Base-by-base conservation (phyloP, 257 asterid genomes). In the Przewalskia tangutica region DNA sequence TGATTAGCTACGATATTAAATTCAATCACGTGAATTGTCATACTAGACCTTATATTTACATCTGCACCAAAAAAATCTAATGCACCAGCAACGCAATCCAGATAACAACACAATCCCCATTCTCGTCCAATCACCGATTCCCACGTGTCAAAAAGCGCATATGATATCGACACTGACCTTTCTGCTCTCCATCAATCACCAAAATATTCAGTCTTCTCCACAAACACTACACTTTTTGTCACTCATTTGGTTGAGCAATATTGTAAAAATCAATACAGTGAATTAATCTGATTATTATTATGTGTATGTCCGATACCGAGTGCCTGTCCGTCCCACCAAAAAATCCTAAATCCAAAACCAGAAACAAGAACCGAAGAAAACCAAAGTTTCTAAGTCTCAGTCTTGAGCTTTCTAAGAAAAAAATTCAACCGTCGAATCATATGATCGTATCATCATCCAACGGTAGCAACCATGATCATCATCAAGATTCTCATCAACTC, bases 351-450 rank as follows among this genome's bases (percentile, higher is more conserved):
- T 20, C 56, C 27, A 81, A 87, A 79, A 65, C 77, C 4, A 32
- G 11, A 73, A 48, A 13, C 27, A 88, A 83, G 3, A 66, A 66
- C 87, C 77, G 90, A 8, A 88, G 82, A 65, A 95, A 89, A 62
- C 94, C 93, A 46, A 95, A 93, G 79, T 92, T 87, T 83, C 93
- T 93, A 70, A 95, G 98, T 87, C 93, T 95, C 75, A 87, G 95
- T 68, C 92, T 84, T n/a, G 90, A 89, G 84, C 83, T 92, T 9
- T 91, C 97, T 14, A 83, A 89, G 6, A 81, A 87, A 5, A 88
- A 87, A 65, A 7, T 54, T 46, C 86, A 58, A 8, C 68, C 58
- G 17, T 56, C 42, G 4, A 9, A 23, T 44, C n/a, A 44, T 48
- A n/a, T 34, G 36, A 27, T 14, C 4, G 17, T 0, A 13, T 65